Evolutionary conservation across 495 filamentous ascomycete genomes (phyloP).

Genomic region (Friedmanniomyces simplex): DNA sequence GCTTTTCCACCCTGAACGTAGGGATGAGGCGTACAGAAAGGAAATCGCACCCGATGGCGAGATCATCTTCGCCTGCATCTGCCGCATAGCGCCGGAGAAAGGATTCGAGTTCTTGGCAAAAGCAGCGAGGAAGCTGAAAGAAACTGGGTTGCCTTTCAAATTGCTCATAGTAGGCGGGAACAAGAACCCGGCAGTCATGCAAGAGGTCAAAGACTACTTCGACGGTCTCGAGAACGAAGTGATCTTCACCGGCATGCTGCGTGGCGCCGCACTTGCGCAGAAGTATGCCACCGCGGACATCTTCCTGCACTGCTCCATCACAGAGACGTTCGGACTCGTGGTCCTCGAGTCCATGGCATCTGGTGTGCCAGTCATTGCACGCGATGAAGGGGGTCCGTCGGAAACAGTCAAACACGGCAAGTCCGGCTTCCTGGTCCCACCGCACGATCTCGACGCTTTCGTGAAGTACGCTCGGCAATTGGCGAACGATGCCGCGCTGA

Average conservation of each 20-base stretch:
- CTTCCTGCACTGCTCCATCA: conserved; percentile 55
- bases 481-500: conserved; percentile 30
- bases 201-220: conserved; percentile 44
- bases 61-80: conserved; percentile 48
- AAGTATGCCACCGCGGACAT: conserved; percentile 52
- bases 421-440: conserved; percentile 47
- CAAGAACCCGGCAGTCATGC: conserved; percentile 46
- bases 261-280: conserved; percentile 42
- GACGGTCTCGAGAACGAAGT: conserved; percentile 38
- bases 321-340: conserved; percentile 56
- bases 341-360: conserved; percentile 58
- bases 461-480: conserved; percentile 37
- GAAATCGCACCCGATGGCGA: conserved; percentile 47
- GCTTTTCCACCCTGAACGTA: conserved; percentile 41
- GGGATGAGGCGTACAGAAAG: conserved; percentile 38
- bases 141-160: conserved; percentile 45
- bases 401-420: conserved; percentile 47
- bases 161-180: conserved; percentile 54
- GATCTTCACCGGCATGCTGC: conserved; percentile 48
- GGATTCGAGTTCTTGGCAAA: conserved; percentile 52
- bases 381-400: conserved; percentile 53
- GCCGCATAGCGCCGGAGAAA: conserved; percentile 53
- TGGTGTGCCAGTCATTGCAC: conserved; percentile 51
- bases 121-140: conserved; percentile 38
- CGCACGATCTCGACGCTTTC: conserved; percentile 44